These are phyloP conservation scores for Conticribra guillardii DNA, from an alignment of 108 stramenopile species.

Conservation along the genomic window DNA sequence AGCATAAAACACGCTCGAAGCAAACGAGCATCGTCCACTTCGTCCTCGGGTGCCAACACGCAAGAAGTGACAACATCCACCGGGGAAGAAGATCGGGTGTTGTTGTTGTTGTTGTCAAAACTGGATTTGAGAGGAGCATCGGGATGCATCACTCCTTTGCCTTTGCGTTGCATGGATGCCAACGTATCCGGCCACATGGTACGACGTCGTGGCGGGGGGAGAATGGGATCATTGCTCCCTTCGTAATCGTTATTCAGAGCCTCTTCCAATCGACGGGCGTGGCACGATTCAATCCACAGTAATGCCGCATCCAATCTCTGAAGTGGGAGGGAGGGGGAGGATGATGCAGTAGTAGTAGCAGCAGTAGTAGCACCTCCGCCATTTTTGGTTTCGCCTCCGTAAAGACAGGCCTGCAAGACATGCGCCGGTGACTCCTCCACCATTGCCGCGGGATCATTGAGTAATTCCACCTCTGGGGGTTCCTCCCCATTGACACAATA, in stretches of 20 bases:
- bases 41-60: too few species aligned
- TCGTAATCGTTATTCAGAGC: slow-evolving; percentile 17
- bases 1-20: slow-evolving; percentile 56
- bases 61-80: slow-evolving; percentile 25
- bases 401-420: slow-evolving; percentile 44
- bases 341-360: too few species aligned
- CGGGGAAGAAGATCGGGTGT: slow-evolving; percentile 8
- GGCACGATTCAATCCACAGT: slow-evolving; percentile 66
- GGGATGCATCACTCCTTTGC: slow-evolving; percentile 23
- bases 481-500: slow-evolving; percentile 45
- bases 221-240: slow-evolving; percentile 26
- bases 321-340: slow-evolving; percentile 31
- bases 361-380: too few species aligned
- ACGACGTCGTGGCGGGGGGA: slow-evolving; percentile 35
- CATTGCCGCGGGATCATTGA: slow-evolving; percentile 45
- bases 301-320: slow-evolving; percentile 56
- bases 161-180: slow-evolving; percentile 18
- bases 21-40: slow-evolving; percentile 48
- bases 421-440: slow-evolving; percentile 48
- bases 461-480: slow-evolving; percentile 33
- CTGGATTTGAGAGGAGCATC: slow-evolving; percentile 48
- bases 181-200: slow-evolving; percentile 50
- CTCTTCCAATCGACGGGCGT: slow-evolving; percentile 45
- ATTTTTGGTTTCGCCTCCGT: background rate
- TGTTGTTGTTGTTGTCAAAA: too few species aligned